phyloP scores from a whole-genome alignment of 768 basidiomycete genomes.

The Sarcomyxa edulis region DNA sequence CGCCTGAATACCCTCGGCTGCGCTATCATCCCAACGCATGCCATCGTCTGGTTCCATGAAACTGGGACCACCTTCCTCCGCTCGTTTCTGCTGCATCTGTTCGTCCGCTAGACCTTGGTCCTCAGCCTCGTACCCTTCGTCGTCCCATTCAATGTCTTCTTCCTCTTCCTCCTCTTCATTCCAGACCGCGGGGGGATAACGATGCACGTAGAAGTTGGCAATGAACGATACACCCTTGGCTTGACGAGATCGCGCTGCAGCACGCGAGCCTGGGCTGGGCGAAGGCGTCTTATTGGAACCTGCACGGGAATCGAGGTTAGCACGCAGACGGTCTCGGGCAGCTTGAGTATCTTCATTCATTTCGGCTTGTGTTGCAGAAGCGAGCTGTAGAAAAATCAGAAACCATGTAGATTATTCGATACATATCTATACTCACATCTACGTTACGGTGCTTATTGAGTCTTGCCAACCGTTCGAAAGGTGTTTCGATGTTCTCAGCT shows the following conservation, averaged over 20 bases:
- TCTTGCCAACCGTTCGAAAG: conserved; percentile 90
- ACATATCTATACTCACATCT: conserved; percentile 56
- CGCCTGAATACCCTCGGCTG: conserved; percentile 43
- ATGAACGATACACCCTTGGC: conserved; percentile 68
- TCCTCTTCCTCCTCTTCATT: conserved; percentile 69
- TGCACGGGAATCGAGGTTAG: conserved; percentile 42
- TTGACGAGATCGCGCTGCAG: conserved; percentile 20
- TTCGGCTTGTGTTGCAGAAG: conserved; percentile 70
- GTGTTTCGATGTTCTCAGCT: conserved; percentile 98
- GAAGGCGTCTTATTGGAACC: conserved; percentile 47
- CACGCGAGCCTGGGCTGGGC: conserved; percentile 36
- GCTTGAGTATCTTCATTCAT: conserved; percentile 46
- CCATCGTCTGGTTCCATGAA: conserved; percentile 75
- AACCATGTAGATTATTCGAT: too few relatives aligned
- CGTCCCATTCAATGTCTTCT: conserved; percentile 61
- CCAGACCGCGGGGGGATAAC: conserved; percentile 83
- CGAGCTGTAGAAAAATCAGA: conserved; percentile 45
- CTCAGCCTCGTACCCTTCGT: conserved; percentile 65
- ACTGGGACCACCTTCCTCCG: conserved; percentile 17
- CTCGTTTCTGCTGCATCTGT: conserved; percentile 28
- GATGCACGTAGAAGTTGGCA: conserved; percentile 56
- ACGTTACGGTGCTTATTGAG: conserved; percentile 97
- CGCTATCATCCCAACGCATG: conserved; percentile 82
- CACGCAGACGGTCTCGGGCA: conserved; percentile 49
- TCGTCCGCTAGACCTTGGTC: conserved; percentile 60